phyloP scores from a whole-genome alignment of 495 filamentous ascomycete genomes.

The Letharia columbiana region DNA sequence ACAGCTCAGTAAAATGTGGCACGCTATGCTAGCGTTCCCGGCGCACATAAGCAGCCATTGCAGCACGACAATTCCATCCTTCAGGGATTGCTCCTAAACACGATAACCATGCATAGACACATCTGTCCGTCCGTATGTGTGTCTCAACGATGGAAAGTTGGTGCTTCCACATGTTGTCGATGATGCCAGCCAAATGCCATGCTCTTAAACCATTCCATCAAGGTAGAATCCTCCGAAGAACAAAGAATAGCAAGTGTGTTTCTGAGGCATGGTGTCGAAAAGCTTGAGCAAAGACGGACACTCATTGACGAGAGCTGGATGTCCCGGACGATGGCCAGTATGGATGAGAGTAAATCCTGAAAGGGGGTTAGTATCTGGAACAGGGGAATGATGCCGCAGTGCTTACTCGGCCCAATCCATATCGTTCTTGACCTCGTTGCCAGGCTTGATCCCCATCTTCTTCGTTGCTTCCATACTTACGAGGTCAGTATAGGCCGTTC shows the following conservation, averaged over 20 bases:
- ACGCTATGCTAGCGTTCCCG: background rate
- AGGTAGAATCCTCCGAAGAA: background rate
- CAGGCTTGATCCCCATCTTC: background rate
- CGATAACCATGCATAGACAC: background rate
- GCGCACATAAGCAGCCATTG: constrained; percentile 1
- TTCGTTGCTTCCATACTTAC: background rate
- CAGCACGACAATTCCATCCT: background rate
- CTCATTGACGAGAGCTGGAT: background rate
- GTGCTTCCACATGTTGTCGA: background rate
- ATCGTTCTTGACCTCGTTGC: background rate
- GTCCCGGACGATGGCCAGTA: background rate
- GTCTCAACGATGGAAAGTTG: background rate
- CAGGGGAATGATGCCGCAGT: background rate
- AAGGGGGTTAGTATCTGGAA: background rate
- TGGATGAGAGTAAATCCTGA: background rate
- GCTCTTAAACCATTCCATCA: background rate
- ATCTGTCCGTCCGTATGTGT: background rate
- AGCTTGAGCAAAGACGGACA: background rate
- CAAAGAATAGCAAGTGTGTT: background rate
- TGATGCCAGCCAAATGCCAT: background rate
- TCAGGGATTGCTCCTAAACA: background rate
- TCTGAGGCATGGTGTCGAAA: no score
- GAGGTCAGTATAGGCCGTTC: background rate
- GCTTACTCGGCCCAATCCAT: background rate
- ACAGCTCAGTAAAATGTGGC: background rate